A percentile compares a stretch with the other conserved stretches of the same genome.
These are phyloP conservation scores for Pholiota microspora DNA, from an alignment of 768 basidiomycete genomes.

Conservation along the genomic window DNA sequence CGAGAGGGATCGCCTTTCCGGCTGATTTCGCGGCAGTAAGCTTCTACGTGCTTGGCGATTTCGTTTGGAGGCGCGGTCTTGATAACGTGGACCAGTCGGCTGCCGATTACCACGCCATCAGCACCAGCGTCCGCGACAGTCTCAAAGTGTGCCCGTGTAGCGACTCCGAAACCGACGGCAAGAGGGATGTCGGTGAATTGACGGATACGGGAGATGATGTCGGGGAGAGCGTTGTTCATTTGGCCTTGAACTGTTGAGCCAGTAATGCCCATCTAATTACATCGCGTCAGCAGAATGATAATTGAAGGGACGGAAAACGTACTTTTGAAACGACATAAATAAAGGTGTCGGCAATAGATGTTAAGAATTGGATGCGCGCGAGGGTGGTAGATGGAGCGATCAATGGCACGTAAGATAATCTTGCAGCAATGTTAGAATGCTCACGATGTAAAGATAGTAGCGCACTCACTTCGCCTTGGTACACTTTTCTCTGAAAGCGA, in stretches of 20 bases:
- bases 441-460: background rate
- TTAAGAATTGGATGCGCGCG: slow-evolving; percentile 84
- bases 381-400: slow-evolving; percentile 93
- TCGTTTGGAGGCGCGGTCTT: slow-evolving; percentile 55
- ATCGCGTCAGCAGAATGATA: slow-evolving; percentile 10
- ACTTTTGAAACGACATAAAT: slow-evolving; percentile 99
- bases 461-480: slow-evolving; percentile 66
- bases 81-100: slow-evolving; percentile 78
- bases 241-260: slow-evolving; percentile 77
- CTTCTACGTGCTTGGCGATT: slow-evolving; percentile 55
- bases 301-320: slow-evolving; percentile 10
- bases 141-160: slow-evolving; percentile 87
- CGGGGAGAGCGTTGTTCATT: slow-evolving; percentile 77
- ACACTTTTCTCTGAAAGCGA: slow-evolving; percentile 88
- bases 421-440: slow-evolving; percentile 26
- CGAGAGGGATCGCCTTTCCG: slow-evolving; percentile 36
- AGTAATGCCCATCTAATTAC: slow-evolving; percentile 87
- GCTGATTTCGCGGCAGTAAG: slow-evolving; percentile 73
- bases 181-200: slow-evolving; percentile 77
- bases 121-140: slow-evolving; percentile 84
- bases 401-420: slow-evolving; percentile 92
- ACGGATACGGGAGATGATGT: slow-evolving; percentile 81
- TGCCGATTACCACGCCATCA: slow-evolving; percentile 94
- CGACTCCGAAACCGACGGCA: slow-evolving; percentile 96
- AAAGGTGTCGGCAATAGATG: slow-evolving; percentile 94